These are phyloP conservation scores for Sporobolus alterniflorus DNA, from an alignment of 202 grass and related monocot species.

Conservation along the genomic window DNA sequence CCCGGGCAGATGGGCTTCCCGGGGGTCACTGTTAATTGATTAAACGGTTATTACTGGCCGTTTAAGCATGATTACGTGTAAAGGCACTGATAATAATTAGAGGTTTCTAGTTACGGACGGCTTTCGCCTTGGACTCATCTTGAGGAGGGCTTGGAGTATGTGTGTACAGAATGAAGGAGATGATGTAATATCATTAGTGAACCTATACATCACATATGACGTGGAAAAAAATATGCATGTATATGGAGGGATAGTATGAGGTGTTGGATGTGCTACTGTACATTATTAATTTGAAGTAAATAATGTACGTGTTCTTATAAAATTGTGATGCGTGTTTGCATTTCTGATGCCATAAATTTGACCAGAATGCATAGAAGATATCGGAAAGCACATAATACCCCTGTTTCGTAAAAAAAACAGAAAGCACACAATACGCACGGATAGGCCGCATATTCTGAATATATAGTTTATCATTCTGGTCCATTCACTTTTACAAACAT, in stretches of 20 bases:
- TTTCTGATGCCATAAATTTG: slow-evolving; percentile 30
- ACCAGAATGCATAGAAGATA: not conserved
- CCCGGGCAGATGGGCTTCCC: slow-evolving; percentile 59
- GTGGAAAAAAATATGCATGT: not conserved
- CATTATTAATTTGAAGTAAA: slow-evolving; percentile 33
- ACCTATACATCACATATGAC: slow-evolving; percentile 19
- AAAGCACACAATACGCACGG: not conserved
- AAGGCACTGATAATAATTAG: slow-evolving; percentile 28
- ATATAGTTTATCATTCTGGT: not conserved
- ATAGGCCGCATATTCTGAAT: too few relatives aligned
- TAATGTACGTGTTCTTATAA: slow-evolving; percentile 17
- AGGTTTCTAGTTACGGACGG: slow-evolving; percentile 50
- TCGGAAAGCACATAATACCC: not conserved
- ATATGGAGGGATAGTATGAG: not conserved
- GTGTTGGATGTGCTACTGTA: slow-evolving; percentile 30
- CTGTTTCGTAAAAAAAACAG: not conserved
- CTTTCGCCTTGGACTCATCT: slow-evolving; percentile 55
- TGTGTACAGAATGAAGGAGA: slow-evolving; percentile 23
- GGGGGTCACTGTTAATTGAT: slow-evolving; percentile 63
- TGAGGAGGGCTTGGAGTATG: slow-evolving; percentile 38
- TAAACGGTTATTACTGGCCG: not conserved
- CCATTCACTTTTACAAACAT: not conserved
- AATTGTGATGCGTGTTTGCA: not conserved
- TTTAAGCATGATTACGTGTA: slow-evolving; percentile 32
- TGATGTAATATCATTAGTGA: slow-evolving; percentile 28